Evolutionary conservation across 208 protist genomes (phyloP).

Genomic region (Trypanosoma rangeli): DNA sequence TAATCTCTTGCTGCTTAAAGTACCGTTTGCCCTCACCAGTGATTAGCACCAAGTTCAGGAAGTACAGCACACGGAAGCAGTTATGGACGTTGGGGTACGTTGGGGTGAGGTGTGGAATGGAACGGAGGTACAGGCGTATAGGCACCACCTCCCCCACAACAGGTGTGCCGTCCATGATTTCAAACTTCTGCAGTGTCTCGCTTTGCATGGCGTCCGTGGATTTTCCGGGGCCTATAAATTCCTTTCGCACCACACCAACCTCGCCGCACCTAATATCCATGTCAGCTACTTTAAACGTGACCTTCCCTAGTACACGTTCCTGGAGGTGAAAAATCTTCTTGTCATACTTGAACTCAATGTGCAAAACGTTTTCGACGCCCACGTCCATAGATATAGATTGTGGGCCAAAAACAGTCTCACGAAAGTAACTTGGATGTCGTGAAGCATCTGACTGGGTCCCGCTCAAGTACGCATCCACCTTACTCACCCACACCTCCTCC

Average conservation of each 20-base stretch:
- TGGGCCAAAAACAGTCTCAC: constrained; percentile 68
- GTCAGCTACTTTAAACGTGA: constrained; percentile 77
- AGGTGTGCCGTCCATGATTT: constrained; percentile 92
- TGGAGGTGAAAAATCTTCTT: constrained; percentile 76
- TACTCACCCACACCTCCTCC: constrained; percentile 79
- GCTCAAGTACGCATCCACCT: constrained; percentile 50
- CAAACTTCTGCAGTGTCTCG: constrained; percentile 88
- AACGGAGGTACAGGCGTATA: constrained; percentile 81
- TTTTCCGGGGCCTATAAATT: constrained; percentile 42
- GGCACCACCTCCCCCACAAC: constrained; percentile 91
- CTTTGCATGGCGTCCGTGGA: constrained; percentile 46
- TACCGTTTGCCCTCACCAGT: constrained; percentile 79
- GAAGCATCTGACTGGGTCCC: constrained; percentile 53
- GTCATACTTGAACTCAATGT: constrained; percentile 92
- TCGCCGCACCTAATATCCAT: constrained; percentile 80
- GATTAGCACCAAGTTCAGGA: constrained; percentile 83
- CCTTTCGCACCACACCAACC: constrained; percentile 75
- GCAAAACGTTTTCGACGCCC: constrained; percentile 80
- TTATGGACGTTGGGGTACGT: constrained; percentile 69
- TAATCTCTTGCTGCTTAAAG: constrained; percentile 91
- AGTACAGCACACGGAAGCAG: constrained; percentile 83
- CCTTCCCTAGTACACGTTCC: constrained; percentile 77
- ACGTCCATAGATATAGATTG: constrained; percentile 82
- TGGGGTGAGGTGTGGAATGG: constrained; percentile 80
- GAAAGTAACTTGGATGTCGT: constrained; percentile 63